Conservation (phyloP, 1,139 yeast genomes). For the Saccharomycopsis phalli region DNA sequence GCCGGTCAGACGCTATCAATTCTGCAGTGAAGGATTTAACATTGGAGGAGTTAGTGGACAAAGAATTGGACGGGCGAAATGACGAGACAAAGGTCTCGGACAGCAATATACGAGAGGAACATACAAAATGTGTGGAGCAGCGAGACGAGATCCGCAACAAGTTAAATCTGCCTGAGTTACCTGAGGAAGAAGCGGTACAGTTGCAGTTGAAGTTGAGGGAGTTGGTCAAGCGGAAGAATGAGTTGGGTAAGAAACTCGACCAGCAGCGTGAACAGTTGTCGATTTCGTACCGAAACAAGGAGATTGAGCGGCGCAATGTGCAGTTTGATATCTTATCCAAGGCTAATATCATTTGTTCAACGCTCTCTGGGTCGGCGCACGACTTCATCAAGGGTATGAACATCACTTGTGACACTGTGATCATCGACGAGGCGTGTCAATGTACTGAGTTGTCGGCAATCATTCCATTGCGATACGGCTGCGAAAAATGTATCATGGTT, state of each 20-base stretch:
- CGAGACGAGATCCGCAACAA: slow-evolving; percentile 40
- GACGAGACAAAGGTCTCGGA: slow-evolving; percentile 33
- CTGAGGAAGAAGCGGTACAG: slow-evolving; percentile 35
- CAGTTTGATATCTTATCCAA: slow-evolving; percentile 64
- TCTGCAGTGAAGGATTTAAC: slow-evolving; percentile 76
- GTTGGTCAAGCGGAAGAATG: slow-evolving; percentile 52
- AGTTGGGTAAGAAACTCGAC: slow-evolving; percentile 66
- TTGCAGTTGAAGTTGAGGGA: slow-evolving; percentile 45
- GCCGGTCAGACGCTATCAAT: slow-evolving; percentile 84
- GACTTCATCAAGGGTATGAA: slow-evolving; percentile 69
- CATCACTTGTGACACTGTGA: slow-evolving; percentile 81
- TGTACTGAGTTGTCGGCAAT: slow-evolving; percentile 90
- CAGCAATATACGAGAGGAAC: slow-evolving; percentile 42
- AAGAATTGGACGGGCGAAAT: slow-evolving; percentile 41
- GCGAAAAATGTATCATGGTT: slow-evolving; percentile 88
- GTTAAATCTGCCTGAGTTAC: slow-evolving; percentile 30
- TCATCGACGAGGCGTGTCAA: slow-evolving; percentile 97
- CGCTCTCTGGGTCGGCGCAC: slow-evolving; percentile 93
- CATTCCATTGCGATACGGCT: slow-evolving; percentile 90
- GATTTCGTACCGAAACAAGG: slow-evolving; percentile 64
- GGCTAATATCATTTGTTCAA: slow-evolving; percentile 88
- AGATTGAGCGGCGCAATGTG: slow-evolving; percentile 63
- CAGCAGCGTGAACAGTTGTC: slow-evolving; percentile 67
- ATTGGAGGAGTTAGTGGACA: slow-evolving; percentile 78
- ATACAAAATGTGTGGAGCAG: slow-evolving; percentile 41